Evolutionary conservation across 2,329 filamentous ascomycete genomes (phyloP), one percentile per base, ranked within the genome.

Genomic region (Sclerotinia glacialis): DNA sequence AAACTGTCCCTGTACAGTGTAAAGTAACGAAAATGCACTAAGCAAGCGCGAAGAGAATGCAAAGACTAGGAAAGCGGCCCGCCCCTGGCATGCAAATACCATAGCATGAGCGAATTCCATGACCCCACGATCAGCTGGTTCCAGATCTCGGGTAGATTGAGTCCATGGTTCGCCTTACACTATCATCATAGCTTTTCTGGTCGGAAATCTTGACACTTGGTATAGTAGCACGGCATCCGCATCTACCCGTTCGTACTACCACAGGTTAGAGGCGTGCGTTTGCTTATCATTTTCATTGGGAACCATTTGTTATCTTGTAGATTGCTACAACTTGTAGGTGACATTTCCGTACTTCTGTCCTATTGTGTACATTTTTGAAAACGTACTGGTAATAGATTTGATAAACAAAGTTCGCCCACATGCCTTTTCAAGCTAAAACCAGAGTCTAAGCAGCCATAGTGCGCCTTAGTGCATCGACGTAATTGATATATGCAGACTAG

Each of bases 101-200:
- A n/a, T 34, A 59, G 18, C 47, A 52, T 52, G 28, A 56, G 54
- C 42, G 34, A 59, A 42, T 59, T 40, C 44, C 46, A 65, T 34
- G 11, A 52, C 54, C 47, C 64, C 44, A 61, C 34, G 64, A 65
- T 65, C 64, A 65, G 54, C 64, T 61, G 64, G 64, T 44, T 50
- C 54, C 31, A 61, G 58, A 65, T 65, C 64, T 65, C 64, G 54
- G 64, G 64, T 65, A 65, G 54, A 53, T 60, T 60, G 31, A 52
- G 44, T 42, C 34, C 31, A 31, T 18, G 23, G 23, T 40, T 42
- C 50, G 14, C 50, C 52, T 50, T 49, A 40, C 31, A 46, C 54
- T 59, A 49, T 54, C 50, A 47, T 31, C 28, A 42, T 12, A 44
- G 28, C 50, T 56, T 37, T 49, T 44, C 44, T 61, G 14, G 31